Base-by-base conservation (phyloP, 1,139 yeast genomes). In the Schwanniomyces etchellsii region DNA sequence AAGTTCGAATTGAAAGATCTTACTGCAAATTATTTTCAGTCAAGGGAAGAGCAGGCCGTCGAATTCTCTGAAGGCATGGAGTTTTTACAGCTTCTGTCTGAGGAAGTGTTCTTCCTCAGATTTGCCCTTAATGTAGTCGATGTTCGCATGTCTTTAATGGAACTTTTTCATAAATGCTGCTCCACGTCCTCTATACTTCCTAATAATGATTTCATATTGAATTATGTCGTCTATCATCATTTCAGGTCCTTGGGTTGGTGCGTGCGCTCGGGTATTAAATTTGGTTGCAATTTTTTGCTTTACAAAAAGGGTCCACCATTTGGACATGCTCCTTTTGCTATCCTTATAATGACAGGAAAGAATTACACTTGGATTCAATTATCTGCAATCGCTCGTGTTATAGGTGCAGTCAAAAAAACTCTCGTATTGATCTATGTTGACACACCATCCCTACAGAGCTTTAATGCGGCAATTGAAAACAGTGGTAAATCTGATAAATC, bases 291-390 rank as follows among this genome's bases (percentile, higher is more conserved):
- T 44, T 80, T 66, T 54, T 60, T 91, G 13, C 61, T 91, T 5
- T 91, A 91, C 52, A 77, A 81, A 34, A 67, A 91, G 35, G 99
- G 99, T 0, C 98, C 98, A 6, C 96, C 96, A 1, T 88, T 89
- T 50, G 75, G 81, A 28, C 99, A 91, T 52, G 97, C 98, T 0
- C 96, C 88, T 45, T 85, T 76, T 52, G 85, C 93, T 3, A 51
- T 78, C 2, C 52, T 72, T 43, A 64, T 83, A 0, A 42, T 75
- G 27, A 66, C 73, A 5, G 21, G n/a, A 7, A 39, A 40, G 2
- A 40, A 44, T 9, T 29, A 42, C 12, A 37, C 64, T 30, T 82
- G 91, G 81, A 65, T 69, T 43, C 79, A 77, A 64, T 61, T 71
- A 36, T 74, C 89, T 2, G 70, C 88, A 2, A 52, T 78, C 16